Base-by-base conservation (phyloP, 768 basidiomycete genomes). In the Lentinula sp. region DNA sequence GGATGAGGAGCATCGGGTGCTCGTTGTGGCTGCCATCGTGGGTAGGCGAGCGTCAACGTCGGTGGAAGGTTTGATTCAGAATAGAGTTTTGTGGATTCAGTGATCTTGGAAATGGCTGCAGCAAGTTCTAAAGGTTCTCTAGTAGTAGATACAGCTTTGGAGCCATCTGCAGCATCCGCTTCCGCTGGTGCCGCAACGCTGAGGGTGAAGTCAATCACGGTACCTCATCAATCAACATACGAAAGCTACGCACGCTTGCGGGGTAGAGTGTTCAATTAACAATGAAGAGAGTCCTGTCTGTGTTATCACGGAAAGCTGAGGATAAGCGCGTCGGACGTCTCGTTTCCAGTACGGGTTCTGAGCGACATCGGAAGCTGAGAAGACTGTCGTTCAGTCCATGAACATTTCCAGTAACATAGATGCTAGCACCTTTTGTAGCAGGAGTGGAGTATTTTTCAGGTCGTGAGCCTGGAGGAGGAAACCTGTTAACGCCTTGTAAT, bases 331-430 rank as follows among this genome's bases (percentile, higher is more conserved):
- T 61, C 94, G 87, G 67, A 95, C 91, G 75, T 97, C 95, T 63
- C 95, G 91, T 74, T 96, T 96, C 88, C 89, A 95, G 81, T 98
- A 98, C 60, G 90, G 91, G 73, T 93, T 93, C 77, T 92, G 82
- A 35, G 92, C 92, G 42, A 84, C 84, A 74, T 94, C 92, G 46
- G 91, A 93, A 23, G 91, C 91, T 91, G 57, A n/a, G 49, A 59
- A 10, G 23, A 16, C 52, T 18, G 16, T 32, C 21, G 66, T 46
- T 59, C 54, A 48, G 43, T 43, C 50, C 15, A 39, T 35, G 23
- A 23, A 11, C 21, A 40, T 21, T 49, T 21, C 3, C 42, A 31
- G 16, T 13, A n/a, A 45, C 34, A 1, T 37, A 54, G n/a, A 45
- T 34, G 16, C 3, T 66, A 66, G 66, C 64, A 86, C 94, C 95